Evolutionary conservation across 2,329 filamentous ascomycete genomes (phyloP), one percentile per base, ranked within the genome.

Genomic region (Fusarium begoniae): DNA sequence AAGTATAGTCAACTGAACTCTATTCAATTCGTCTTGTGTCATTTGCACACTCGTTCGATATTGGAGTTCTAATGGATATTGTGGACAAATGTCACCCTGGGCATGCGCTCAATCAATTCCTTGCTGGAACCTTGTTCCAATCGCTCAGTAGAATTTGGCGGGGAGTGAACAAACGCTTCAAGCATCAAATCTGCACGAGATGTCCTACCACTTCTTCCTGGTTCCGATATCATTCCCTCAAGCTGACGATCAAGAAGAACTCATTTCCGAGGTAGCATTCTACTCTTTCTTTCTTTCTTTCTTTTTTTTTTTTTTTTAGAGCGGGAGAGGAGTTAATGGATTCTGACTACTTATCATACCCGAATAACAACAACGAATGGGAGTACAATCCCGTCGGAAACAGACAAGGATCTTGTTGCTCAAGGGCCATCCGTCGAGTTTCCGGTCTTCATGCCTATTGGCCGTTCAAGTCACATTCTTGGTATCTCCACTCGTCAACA

Each of bases 41-140:
- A 18, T 51, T 17, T 35, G 2, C 10, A 17, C 10, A 15, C 8
- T 26, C 10, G 6, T 15, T 22, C 32, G 6, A 5, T 2, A 5
- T 26, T 17, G 18, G 9, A 2, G 13, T 8, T 2, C 8, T 3
- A 18, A 18, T 5, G 12, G n/a, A 35, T 10, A 4, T 10, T 3
- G 0, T 10, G 3, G 8, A 28, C 18, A 28, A 22, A 28, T 20
- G 12, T 35, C 32, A 35, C 32, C 14, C 3, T 35, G 14, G 32
- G 32, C 32, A 35, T 13, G 11, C 2, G 7, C 43, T 35, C 11
- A 13, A 26, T 20, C 3, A 9, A 20, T 4, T 14, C 2, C 24
- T 5, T 3, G 5, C 11, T 3, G 11, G 3, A 12, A 17, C 44
- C 5, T 14, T n/a, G 17, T 24, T 43, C 14, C 14, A 1, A n/a